Conservation (phyloP, 768 basidiomycete genomes). For the Inosperma sp. region DNA sequence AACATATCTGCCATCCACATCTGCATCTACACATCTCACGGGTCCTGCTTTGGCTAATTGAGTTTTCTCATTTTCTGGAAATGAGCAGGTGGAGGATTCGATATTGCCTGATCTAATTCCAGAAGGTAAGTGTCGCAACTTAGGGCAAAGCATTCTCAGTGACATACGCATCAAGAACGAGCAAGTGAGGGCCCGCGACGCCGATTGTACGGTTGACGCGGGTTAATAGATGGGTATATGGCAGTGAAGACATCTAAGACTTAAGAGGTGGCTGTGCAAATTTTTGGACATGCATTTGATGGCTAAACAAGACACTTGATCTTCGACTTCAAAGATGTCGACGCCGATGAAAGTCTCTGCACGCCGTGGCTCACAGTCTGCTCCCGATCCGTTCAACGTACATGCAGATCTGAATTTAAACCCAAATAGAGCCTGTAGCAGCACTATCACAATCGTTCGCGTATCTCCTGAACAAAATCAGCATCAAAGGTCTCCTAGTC, state of each 20-base stretch:
- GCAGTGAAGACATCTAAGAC: constrained; percentile 22
- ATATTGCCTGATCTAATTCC: constrained; percentile 48
- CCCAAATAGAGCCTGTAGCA: constrained; percentile 52
- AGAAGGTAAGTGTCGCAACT: constrained; percentile 4
- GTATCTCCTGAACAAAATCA: constrained; percentile 35
- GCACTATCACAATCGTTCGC: constrained; percentile 66
- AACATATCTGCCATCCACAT: constrained; percentile 41
- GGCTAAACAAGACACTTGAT: too few species aligned
- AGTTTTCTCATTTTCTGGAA: constrained; percentile 28
- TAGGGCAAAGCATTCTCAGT: constrained; percentile 17
- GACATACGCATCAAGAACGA: constrained; percentile 53
- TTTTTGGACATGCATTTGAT: too few species aligned
- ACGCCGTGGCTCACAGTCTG: constrained; percentile 65
- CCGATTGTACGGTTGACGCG: constrained; percentile 34
- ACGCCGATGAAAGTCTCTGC: too few species aligned
- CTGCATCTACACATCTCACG: constrained; percentile 55
- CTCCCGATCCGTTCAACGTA: constrained; percentile 62
- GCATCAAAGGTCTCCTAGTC: constrained; percentile 17
- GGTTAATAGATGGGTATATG: constrained; percentile 46
- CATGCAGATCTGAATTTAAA: constrained; percentile 51
- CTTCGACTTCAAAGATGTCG: not conserved
- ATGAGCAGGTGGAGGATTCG: constrained; percentile 39
- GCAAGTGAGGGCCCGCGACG: constrained; percentile 59
- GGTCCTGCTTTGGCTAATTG: constrained; percentile 46
- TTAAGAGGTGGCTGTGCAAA: not conserved